Evolutionary conservation across 306 rosid genomes (phyloP).

Genomic region (Sesbania bispinosa): DNA sequence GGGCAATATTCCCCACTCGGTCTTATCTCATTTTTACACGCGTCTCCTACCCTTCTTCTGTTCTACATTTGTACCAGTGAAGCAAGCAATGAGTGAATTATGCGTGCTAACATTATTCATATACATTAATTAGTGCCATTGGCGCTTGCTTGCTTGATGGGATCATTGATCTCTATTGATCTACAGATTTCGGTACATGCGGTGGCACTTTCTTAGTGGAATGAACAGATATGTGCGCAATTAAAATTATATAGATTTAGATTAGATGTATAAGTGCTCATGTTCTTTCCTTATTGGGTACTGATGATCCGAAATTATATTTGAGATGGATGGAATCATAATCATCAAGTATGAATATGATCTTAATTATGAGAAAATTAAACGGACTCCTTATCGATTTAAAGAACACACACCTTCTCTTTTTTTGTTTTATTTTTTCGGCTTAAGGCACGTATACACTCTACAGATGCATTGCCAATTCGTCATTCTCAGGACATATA

Average conservation of each 20-base stretch:
- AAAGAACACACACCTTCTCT: not conserved
- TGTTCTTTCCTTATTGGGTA: not conserved
- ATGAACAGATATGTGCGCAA: too few species aligned
- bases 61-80: not conserved
- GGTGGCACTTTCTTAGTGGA: not conserved
- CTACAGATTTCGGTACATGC: not conserved
- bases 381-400: not conserved
- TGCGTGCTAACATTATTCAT: not conserved
- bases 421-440: not conserved
- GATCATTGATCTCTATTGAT: not conserved
- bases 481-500: not conserved
- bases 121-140: not conserved
- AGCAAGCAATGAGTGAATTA: not conserved
- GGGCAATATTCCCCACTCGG: constrained; percentile 13
- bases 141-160: not conserved
- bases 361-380: not conserved
- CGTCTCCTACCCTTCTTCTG: not conserved
- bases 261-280: not conserved
- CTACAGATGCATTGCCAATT: not conserved
- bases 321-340: not conserved
- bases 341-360: too few species aligned
- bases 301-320: not conserved
- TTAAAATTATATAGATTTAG: not conserved
- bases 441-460: not conserved
- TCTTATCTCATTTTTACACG: constrained; percentile 3